These are phyloP conservation scores for bread wheat (Triticum aestivum) DNA, from an alignment of 176 grass and related monocot genomes.

Conservation along the genomic window DNA sequence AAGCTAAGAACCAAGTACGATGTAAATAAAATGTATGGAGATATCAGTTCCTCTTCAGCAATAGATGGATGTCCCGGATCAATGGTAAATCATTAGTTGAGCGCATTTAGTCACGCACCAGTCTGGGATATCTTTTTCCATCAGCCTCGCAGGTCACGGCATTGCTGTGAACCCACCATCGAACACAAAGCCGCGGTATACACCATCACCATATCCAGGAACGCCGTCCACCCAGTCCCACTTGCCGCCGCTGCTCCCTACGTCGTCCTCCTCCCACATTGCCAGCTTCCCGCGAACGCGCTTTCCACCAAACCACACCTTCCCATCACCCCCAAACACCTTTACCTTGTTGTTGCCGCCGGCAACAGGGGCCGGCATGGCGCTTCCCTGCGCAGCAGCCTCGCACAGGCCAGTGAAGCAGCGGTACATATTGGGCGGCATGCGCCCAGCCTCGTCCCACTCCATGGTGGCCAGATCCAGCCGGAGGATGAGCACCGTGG, in stretches of 20 bases:
- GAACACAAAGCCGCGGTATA: conserved; percentile 90
- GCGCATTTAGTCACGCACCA: conserved; percentile 30
- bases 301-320: conserved; percentile 96
- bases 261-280: conserved; percentile 92
- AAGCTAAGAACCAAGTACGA: conserved; percentile 26
- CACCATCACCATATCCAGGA: conserved; percentile 74
- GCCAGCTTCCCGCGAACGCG: conserved; percentile 80
- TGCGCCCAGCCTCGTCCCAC: conserved; percentile 95
- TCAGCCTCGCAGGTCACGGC: conserved; percentile 64
- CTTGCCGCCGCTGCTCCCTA: conserved; percentile 40
- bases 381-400: conserved; percentile 35
- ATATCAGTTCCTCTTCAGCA: conserved; percentile 21
- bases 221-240: conserved; percentile 92
- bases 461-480: conserved; percentile 90
- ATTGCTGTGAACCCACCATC: conserved; percentile 85
- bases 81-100: conserved; percentile 11
- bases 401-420: conserved; percentile 78
- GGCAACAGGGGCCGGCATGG: neutral
- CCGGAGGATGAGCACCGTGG: conserved; percentile 87
- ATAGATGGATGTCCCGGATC: conserved; percentile 1
- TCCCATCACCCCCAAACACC: conserved; percentile 94
- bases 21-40: conserved; percentile 24
- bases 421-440: conserved; percentile 87
- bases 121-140: neutral
- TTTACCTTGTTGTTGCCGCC: conserved; percentile 95